Base-by-base conservation (phyloP, 768 basidiomycete genomes). In the Rhizopogon sp. region DNA sequence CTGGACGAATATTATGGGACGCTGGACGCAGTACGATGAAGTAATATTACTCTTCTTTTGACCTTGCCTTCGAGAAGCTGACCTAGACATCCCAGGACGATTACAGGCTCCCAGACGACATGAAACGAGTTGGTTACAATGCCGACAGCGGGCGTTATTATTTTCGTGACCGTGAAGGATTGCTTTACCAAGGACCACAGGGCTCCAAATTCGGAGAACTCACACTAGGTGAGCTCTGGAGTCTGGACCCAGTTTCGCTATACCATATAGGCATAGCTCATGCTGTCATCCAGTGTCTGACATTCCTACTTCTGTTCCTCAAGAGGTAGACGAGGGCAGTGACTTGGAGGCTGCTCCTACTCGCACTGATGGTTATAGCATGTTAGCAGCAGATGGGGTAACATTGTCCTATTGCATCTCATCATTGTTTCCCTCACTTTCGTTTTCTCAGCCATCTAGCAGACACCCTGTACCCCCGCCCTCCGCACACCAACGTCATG, bases 71-170 rank as follows among this genome's bases (percentile, higher is more conserved):
- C 13, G 40, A 29, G 53, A 49, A 60, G 17, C 17, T 50, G 16
- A 43, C 60, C 28, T 20, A 9, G 14, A 25, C 11, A 41, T 33
- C 55, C 11, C 55, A 81, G 79, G 79, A 81, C 55, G 71, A 73
- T 17, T 77, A 79, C 61, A 74, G 79, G 58, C 74, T 81, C 50
- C 79, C 80, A 1, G 75, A 75, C 51, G 79, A 79, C 41, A 69
- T 79, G 65, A 73, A 81, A 57, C 82, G 89, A 35, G 80, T 87
- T 54, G 89, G 88, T 10, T 91, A 90, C 64, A 89, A 92, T 69
- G 72, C 84, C 3, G 89, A 91, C 72, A 76, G 77, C 1, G 78
- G 80, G 47, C 72, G 78, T 46, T 90, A 90, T 72, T 77, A 78
- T 64, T 91, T 84, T 70, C 76, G 77, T 25, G 82, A 83, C 66